Conservation (phyloP, 352 stramenopile species). For the Peronospora belbahrii region DNA sequence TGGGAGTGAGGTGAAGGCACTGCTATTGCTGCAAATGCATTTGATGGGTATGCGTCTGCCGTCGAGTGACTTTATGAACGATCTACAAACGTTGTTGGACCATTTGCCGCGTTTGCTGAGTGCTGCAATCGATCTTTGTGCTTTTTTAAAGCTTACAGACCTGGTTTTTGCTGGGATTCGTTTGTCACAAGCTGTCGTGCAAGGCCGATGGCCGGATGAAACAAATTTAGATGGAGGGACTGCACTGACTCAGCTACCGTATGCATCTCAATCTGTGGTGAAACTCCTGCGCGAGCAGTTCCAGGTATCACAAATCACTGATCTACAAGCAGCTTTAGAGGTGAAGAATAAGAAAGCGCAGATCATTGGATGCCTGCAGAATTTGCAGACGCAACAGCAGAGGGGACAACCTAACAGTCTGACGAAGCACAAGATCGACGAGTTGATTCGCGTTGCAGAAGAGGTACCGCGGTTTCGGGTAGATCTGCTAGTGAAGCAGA, state of each 20-base stretch:
- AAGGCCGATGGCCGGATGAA: slow-evolving; percentile 39
- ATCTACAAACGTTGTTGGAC: slow-evolving; percentile 94
- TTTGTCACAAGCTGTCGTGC: slow-evolving; percentile 48
- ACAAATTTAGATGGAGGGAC: slow-evolving; percentile 1
- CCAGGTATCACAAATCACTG: slow-evolving; percentile 22
- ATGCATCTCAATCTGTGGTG: slow-evolving; percentile 26
- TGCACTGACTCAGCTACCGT: slow-evolving; percentile 41
- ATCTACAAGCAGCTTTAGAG: slow-evolving; percentile 30
- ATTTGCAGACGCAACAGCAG: slow-evolving; percentile 11
- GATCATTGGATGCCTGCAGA: slow-evolving; percentile 29
- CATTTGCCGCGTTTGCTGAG: slow-evolving; percentile 92
- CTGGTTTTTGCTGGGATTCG: slow-evolving; percentile 49
- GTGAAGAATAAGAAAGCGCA: slow-evolving; percentile 25
- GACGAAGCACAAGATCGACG: slow-evolving; percentile 34
- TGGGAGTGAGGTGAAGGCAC: slow-evolving; percentile 76
- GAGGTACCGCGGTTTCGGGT: slow-evolving; percentile 38
- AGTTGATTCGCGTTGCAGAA: slow-evolving; percentile 38
- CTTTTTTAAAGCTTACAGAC: slow-evolving; percentile 38
- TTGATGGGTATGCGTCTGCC: slow-evolving; percentile 88
- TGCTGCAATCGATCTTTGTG: slow-evolving; percentile 87
- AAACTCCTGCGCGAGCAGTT: slow-evolving; percentile 24
- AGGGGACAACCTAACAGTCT: slow-evolving; percentile 12
- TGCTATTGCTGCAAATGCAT: slow-evolving; percentile 93
- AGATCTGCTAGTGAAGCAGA: slow-evolving; percentile 14
- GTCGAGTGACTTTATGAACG: slow-evolving; percentile 97